Percentiles rank a stretch among this genome's conserved stretches.
Conservation (phyloP, 768 basidiomycete genomes). For the Lentinula detonsa region DNA sequence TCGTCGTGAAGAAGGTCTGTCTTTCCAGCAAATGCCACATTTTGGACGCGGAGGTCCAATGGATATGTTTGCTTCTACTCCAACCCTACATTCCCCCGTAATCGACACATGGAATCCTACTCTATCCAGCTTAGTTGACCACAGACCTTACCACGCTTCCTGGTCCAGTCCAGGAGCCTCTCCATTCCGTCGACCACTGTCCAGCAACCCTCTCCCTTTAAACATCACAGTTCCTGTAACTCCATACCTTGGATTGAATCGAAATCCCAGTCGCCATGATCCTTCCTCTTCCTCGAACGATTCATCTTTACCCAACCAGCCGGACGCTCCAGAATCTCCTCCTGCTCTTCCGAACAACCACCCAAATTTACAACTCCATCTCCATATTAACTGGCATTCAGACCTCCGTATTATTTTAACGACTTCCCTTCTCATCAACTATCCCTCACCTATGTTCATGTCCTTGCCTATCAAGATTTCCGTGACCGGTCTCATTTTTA, state of each 20-base stretch:
- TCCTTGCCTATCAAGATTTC: constrained; percentile 90
- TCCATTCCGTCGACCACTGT: constrained; percentile 15
- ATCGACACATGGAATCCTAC: constrained; percentile 1
- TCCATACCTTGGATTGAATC: neutral
- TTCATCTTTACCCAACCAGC: constrained; percentile 2
- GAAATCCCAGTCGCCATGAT: neutral
- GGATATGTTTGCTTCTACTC: constrained; percentile 55
- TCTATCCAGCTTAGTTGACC: neutral
- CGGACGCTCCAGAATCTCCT: constrained; percentile 6
- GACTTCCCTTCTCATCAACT: constrained; percentile 93
- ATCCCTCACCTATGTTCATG: constrained; percentile 96
- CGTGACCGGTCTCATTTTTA: constrained; percentile 84
- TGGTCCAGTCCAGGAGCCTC: constrained; percentile 10
- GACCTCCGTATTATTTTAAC: constrained; percentile 85
- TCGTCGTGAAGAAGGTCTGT: constrained; percentile 48
- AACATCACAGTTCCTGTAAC: constrained; percentile 19
- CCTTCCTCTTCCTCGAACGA: constrained; percentile 5
- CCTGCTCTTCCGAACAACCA: constrained; percentile 23
- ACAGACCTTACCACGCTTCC: neutral
- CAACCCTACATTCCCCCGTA: constrained; percentile 23
- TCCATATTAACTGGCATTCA: constrained; percentile 81
- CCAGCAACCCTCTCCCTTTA: constrained; percentile 28
- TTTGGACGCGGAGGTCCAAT: constrained; percentile 45
- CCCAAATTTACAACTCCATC: constrained; percentile 84
- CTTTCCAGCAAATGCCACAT: constrained; percentile 69